Evolutionary conservation across 495 filamentous ascomycete genomes (phyloP).

Genomic region (Delitschia confertaspora): DNA sequence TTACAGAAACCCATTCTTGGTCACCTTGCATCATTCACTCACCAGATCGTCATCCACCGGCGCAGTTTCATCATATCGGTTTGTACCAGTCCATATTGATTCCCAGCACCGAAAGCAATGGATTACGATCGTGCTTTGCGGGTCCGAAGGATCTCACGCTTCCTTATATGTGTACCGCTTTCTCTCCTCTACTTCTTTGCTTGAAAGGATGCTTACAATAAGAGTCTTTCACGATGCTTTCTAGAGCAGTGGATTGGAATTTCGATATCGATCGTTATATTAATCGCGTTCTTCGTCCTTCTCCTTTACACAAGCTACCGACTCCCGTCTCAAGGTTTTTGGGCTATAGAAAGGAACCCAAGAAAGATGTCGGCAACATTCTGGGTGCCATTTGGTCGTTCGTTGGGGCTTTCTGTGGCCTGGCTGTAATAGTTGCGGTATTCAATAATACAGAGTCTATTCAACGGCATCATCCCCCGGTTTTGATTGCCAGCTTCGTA

Average conservation of each 20-base stretch:
- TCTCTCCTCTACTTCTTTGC: not conserved
- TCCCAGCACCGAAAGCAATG: not conserved
- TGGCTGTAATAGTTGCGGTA: constrained; percentile 26
- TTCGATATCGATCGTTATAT: constrained; percentile 32
- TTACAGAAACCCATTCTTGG: constrained; percentile 6
- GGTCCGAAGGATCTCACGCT: not conserved
- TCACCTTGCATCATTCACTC: not conserved
- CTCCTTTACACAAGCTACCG: constrained; percentile 26
- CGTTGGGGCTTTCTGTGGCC: constrained; percentile 29
- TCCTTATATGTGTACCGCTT: not conserved
- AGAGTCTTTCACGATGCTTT: not conserved
- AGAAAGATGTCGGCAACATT: constrained; percentile 27
- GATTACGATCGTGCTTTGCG: not conserved
- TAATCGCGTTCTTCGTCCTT: constrained; percentile 29
- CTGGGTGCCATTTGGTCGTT: constrained; percentile 25
- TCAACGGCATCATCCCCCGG: constrained; percentile 23
- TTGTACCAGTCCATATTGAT: not conserved
- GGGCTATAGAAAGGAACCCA: constrained; percentile 27
- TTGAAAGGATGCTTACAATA: not conserved
- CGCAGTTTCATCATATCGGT: not conserved
- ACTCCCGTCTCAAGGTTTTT: constrained; percentile 28
- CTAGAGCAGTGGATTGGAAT: constrained; percentile 14
- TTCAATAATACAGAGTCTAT: constrained; percentile 23
- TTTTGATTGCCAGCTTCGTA: constrained; percentile 29
- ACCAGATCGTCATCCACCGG: not conserved